Evolutionary conservation across 2,329 filamentous ascomycete genomes (phyloP), one percentile per base, ranked within the genome.

Genomic region (Sclerotinia borealis): DNA sequence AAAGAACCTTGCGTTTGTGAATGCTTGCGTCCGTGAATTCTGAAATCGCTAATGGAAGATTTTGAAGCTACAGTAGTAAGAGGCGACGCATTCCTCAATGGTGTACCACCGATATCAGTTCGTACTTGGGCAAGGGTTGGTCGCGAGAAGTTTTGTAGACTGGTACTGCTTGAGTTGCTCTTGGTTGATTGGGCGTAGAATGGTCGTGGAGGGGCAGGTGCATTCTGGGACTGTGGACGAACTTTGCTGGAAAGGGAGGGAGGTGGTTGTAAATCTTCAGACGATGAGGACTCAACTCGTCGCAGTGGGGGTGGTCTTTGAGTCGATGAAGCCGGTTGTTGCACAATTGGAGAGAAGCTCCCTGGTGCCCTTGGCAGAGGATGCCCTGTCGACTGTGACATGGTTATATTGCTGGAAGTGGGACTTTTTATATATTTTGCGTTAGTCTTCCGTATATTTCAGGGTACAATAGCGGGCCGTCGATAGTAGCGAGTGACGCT

Each of bases 1-100:
- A 93, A 93, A 71, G 87, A 84, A 71, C 90, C 90, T 73, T 90
- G 89, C 10, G 85, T 89, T 69, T 88, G 85, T 65, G 90, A 90
- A 70, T 90, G 83, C 68, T 86, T 87, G 76, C 87, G 76, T 74
- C 83, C 76, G 80, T 89, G 78, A 71, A 79, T 69, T 75, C 76
- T 72, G 48, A 70, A 69, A 41, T 72, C 71, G 36, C 63, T 61
- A 34, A 61, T 65, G 71, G 73, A 73, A 66, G 73, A 73, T 73
- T 70, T 71, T 22, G 76, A 70, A 29, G 78, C 77, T 45, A 76
- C 71, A 27, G 78, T 77, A 49, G 75, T 79, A 69, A 79, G 69
- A 39, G 80, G 79, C 37, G 79, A 81, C 15, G 73, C 75, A 70
- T 73, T 71, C 65, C 72, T 69, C 61, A 68, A 59, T 7, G 67